Conservation (phyloP, 2,329 filamentous ascomycete genomes). For the Hypoxylon sp. region DNA sequence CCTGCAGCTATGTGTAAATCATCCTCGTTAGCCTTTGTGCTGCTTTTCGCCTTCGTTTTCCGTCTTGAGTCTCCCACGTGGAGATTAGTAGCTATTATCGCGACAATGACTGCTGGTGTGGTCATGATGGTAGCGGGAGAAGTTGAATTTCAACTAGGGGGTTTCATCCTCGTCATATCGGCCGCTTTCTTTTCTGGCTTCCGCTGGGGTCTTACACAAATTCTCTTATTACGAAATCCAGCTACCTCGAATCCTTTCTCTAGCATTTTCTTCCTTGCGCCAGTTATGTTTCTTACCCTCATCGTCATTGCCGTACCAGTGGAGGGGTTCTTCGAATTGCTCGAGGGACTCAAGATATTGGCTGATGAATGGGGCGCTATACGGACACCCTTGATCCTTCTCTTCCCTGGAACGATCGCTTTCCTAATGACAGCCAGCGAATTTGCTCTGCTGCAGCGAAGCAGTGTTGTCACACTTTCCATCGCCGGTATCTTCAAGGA, state of each 20-base stretch:
- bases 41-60: slow-evolving; percentile 94
- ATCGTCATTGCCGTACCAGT: slow-evolving; percentile 83
- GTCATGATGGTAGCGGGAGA: slow-evolving; percentile 99
- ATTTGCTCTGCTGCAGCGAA: slow-evolving; percentile 93
- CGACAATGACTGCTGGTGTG: slow-evolving; percentile 90
- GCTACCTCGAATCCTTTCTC: slow-evolving; percentile 97
- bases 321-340: slow-evolving; percentile 77
- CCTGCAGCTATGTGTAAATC: slow-evolving; percentile 95
- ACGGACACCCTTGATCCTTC: slow-evolving; percentile 74
- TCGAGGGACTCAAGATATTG: slow-evolving; percentile 71
- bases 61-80: slow-evolving; percentile 87
- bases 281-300: slow-evolving; percentile 91
- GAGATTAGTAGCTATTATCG: slow-evolving; percentile 86
- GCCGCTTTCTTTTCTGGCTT: slow-evolving; percentile 96
- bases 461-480: slow-evolving; percentile 92
- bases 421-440: slow-evolving; percentile 98
- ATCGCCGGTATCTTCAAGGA: slow-evolving; percentile 99
- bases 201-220: slow-evolving; percentile 98
- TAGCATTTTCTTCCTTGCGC: slow-evolving; percentile 96
- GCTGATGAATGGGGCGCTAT: slow-evolving; percentile 72
- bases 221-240: slow-evolving; percentile 90
- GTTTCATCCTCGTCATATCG: slow-evolving; percentile 91
- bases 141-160: slow-evolving; percentile 84
- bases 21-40: slow-evolving; percentile 91
- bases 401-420: slow-evolving; percentile 90